Evolutionary conservation across 2,329 filamentous ascomycete genomes (phyloP), one percentile per base, ranked within the genome.

Genomic region (Sclerotinia trifoliorum): DNA sequence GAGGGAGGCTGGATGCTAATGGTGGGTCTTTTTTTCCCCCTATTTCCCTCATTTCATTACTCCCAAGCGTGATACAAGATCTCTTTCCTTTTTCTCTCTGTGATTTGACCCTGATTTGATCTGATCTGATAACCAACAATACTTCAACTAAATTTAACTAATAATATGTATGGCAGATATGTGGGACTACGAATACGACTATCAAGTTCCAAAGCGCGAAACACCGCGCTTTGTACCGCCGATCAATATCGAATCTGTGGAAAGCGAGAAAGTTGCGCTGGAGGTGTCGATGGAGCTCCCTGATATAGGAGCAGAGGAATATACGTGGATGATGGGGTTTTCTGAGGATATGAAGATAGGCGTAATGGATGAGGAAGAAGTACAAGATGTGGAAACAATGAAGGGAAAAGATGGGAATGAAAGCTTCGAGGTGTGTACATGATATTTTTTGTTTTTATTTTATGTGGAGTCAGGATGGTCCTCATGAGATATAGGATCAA

Each of bases 331-430:
- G 3, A 26, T 49, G 6, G 26, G 44, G 5, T 5, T 1, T 35
- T 49, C 26, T 17, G 26, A 32, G 21, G 7, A 48, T 61, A 5
- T 10, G 44, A 21, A 48, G 46, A 5, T 17, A 26, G 7, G 26
- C 8, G 19, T 24, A 11, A n/a, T 6, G 1, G 26, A 10, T 6
- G 3, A n/a, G 15, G 26, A n/a, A 35, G 24, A 2, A 2, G 3
- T 0, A 4, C 26, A 5, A 6, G 6, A 8, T 15, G 21, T 15
- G 7, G 21, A n/a, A 5, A 11, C 2, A 15, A 35, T 7, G 1
- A 21, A 5, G 3, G 29, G 39, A 13, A 15, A 15, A 15, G 39
- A 13, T 42, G 39, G 11, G 13, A 15, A 15, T 42, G 52, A n/a
- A 1, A 2, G 6, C 17, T 1, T 11, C 3, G 7, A 61, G 58